Evolutionary conservation across 2,329 filamentous ascomycete species (phyloP), one percentile per base, ranked within the genome.

Genomic region (Ciborinia camelliae): DNA sequence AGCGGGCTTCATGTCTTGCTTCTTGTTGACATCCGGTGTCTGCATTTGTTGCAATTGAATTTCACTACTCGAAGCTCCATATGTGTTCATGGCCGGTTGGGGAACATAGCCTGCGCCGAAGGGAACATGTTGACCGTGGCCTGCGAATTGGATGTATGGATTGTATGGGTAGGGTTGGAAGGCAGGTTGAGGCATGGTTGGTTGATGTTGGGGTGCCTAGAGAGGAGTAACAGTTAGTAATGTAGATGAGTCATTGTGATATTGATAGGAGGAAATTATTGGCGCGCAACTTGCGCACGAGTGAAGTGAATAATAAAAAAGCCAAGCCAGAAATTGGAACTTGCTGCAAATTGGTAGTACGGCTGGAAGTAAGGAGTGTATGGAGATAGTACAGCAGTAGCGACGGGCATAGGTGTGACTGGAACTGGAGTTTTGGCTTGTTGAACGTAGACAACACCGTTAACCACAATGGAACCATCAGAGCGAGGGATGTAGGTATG

Each of bases 1-100:
- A 26, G 81, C 79, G 2, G 86, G 86, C 75, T 86, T 84, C 73
- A 87, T 85, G 70, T 87, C 84, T 78, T 88, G 85, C 60, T 71
- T 70, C 51, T 68, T 62, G 30, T 70, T 70, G 50, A 72, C 68
- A 20, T 72, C 69, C 1, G 65, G 51, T 8, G 55, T 62, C 20
- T 71, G 64, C 48, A 74, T 66, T 37, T 74, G 70, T 48, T 71
- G 66, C 6, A 57, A 45, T n/a, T 72, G 65, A 30, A 73, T 57
- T 39, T 74, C 72, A 7, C 18, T 39, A 15, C 65, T 60, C 1
- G 71, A 73, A 9, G 67, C 64, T 15, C 72, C 71, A 10, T 28
- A 41, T 2, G 66, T 58, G 51, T 63, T 65, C 30, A 65, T 64
- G 15, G 66, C 57, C 3, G 69, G 68, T 43, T 71, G 69, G 5